Conservation (phyloP, 2,329 filamentous ascomycete species). For the Fusarium luffae region DNA sequence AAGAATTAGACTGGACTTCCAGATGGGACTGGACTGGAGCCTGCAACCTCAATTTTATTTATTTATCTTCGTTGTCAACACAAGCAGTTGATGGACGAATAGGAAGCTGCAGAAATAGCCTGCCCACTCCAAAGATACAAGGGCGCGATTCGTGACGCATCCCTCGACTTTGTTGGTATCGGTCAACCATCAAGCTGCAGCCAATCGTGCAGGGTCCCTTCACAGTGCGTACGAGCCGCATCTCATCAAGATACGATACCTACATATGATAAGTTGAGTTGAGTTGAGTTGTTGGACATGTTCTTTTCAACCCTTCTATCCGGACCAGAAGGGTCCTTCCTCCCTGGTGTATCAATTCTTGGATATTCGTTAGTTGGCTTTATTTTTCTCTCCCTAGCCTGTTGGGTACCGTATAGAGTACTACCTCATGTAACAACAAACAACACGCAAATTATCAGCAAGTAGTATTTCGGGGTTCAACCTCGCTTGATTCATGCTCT, state of each 20-base stretch:
- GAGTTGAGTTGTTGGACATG: slow-evolving; percentile 36
- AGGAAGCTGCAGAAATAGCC: background rate
- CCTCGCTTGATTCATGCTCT: slow-evolving; percentile 32
- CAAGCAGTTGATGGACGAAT: slow-evolving; percentile 26
- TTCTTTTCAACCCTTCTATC: slow-evolving; percentile 39
- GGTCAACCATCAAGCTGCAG: slow-evolving; percentile 28
- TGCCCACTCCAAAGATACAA: slow-evolving; percentile 25
- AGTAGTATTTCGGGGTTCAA: slow-evolving; percentile 17
- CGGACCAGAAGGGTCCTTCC: slow-evolving; percentile 20
- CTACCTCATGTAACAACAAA: slow-evolving; percentile 12
- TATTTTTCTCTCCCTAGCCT: slow-evolving; percentile 6
- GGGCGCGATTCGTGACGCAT: slow-evolving; percentile 41
- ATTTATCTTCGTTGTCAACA: slow-evolving; percentile 23
- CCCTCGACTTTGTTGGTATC: slow-evolving; percentile 41
- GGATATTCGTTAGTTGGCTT: background rate
- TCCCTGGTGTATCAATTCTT: background rate
- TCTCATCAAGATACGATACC: slow-evolving; percentile 14
- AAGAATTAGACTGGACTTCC: background rate
- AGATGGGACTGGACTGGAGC: background rate
- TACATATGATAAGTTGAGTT: slow-evolving; percentile 20
- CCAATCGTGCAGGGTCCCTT: slow-evolving; percentile 35
- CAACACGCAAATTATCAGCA: slow-evolving; percentile 18
- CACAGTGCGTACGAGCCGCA: slow-evolving; percentile 37
- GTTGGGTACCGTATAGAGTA: background rate
- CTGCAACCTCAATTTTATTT: slow-evolving; percentile 3